Percentiles rank a stretch among this genome's conserved stretches.
Conservation (phyloP, 164 flowering plant species). For the Magnolia kwangsiensis region DNA sequence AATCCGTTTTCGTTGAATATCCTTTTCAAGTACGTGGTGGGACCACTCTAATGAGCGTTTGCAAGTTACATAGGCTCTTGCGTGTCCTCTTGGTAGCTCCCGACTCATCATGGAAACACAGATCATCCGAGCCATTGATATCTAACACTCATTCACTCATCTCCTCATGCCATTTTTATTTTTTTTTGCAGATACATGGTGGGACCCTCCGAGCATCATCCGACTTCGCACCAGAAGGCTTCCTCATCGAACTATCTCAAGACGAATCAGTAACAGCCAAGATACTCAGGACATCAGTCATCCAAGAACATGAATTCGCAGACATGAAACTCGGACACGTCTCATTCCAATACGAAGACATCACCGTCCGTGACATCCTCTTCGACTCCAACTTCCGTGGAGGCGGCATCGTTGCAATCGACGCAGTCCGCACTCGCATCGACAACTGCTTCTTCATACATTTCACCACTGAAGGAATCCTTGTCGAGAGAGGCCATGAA, state of each 20-base stretch:
- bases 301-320: constrained; percentile 18
- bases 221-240: constrained; percentile 36
- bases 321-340: too few species aligned
- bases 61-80: too few species aligned
- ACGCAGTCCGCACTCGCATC: constrained; percentile 44
- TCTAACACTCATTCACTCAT: background rate
- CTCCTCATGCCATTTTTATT: background rate
- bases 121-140: background rate
- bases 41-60: too few species aligned
- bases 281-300: constrained; percentile 6
- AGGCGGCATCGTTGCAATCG: constrained; percentile 38
- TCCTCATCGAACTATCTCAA: constrained; percentile 29
- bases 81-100: too few species aligned
- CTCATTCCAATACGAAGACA: constrained; percentile 25
- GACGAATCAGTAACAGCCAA: constrained; percentile 8
- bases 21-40: too few species aligned
- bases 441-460: too few species aligned
- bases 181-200: too few species aligned
- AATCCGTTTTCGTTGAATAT: too few species aligned
- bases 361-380: constrained; percentile 46
- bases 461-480: too few species aligned
- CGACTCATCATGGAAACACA: too few species aligned
- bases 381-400: constrained; percentile 43
- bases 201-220: constrained; percentile 28
- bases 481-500: too few species aligned